Base-by-base conservation (phyloP, 2,329 filamentous ascomycete species). In the Monosporascus ibericus region DNA sequence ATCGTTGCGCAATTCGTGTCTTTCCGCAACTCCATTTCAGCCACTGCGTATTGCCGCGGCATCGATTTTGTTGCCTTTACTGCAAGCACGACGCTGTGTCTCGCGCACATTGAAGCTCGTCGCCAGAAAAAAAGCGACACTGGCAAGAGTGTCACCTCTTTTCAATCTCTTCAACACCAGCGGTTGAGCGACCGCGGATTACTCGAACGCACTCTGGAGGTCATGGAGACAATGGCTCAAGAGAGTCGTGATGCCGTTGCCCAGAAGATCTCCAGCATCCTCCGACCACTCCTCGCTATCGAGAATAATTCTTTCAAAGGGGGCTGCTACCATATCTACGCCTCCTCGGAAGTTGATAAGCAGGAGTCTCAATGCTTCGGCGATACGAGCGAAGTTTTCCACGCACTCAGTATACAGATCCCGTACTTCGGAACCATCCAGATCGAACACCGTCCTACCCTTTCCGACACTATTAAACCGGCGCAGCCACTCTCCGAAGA, bases 31-130 rank as follows among this genome's bases (percentile, higher is more conserved):
- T 65, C 60, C 25, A 57, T 65, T 36, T 51, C 63, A 1, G 57
- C 52, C 3, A 57, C 64, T 8, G 62, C 64, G 2, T 74, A 70
- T 55, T 76, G 72, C 52, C 72, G 71, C 3, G 70, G 71, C 5
- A 59, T 71, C 18, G 73, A 77, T 52, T 73, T 75, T 30, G 62
- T 75, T 37, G 66, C 70, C 3, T 70, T 71, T 44, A 64, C 74
- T 2, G 70, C 72, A 1, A 70, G 68, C 46, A 66, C 65, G 3
- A 63, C 68, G 0, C 59, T 77, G 2, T 75, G 73, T 42, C 58
- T 77, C 1, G 68, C 69, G 0, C 72, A 77, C 51, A 68, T 77
- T 4, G 63, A 69, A 20, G 61, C 71, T 7, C 60, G 56, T 4
- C 63, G 64, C 24, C 51, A 47, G 5, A 48, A 24, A 4, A 7